Evolutionary conservation across 495 filamentous ascomycete species (phyloP), one percentile per base, ranked within the genome.

Genomic region (Daldinia vernicosa): DNA sequence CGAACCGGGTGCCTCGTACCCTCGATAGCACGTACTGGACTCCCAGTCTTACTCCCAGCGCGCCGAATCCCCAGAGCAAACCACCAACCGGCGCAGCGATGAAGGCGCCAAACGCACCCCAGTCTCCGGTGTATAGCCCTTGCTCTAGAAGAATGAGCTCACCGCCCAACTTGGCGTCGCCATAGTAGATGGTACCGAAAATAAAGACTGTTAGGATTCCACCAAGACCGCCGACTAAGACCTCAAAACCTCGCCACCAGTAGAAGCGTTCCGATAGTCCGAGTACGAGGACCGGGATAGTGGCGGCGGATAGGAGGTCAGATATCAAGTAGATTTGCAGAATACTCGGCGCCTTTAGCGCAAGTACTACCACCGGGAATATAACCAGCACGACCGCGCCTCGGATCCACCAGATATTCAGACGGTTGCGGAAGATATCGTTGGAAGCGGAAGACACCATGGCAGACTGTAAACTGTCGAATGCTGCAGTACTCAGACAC

Each of bases 61-160:
- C 89, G 15, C 81, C 86, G 47, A 87, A 83, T 15, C 85, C 89
- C 87, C 89, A 93, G 35, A 93, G 78, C 11, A 93, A 60, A 7
- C 90, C 90, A 7, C 91, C 91, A 15, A 92, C 70, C 1, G 91
- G 91, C 5, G 90, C 90, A n/a, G 88, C 91, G 11, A 92, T 84
- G 60, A 93, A 93, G n/a, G 90, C 90, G 55, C 91, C 91, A 73
- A 93, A 93, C 6, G 84, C 89, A 66, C 87, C 88, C 91, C 91
- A 93, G 72, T 92, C 91, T 43, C 86, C 82, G 0, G 81, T 86
- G 76, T 91, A 93, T 14, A 93, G 80, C 0, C 91, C 91, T 59
- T 87, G 78, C 69, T 91, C 81, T n/a, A 93, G 78, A 19, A 93
- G 79, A 62, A 93, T 83, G 22, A 93, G 83, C 66, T 90, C 83